These are phyloP conservation scores for Ricinus communis DNA, from an alignment of 345 rosid species.

Conservation along the genomic window DNA sequence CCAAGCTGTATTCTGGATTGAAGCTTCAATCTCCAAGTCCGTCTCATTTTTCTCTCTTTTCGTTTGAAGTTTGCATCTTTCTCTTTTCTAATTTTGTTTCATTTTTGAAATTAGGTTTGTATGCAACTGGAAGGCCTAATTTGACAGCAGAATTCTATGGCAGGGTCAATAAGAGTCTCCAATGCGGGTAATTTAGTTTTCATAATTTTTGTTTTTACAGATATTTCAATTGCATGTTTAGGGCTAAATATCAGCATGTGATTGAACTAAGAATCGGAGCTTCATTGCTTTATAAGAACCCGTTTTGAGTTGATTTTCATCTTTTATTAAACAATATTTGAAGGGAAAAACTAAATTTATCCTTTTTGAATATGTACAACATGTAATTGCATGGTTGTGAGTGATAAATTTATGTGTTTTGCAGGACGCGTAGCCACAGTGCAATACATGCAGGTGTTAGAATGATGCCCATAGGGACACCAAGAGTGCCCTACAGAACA, in stretches of 20 bases:
- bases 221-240: neutral
- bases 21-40: conserved; percentile 67
- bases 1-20: conserved; percentile 69
- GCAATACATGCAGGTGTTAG: conserved; percentile 49
- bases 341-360: neutral
- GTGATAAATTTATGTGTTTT: conserved; percentile 26
- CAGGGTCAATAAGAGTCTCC: conserved; percentile 65
- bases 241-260: neutral
- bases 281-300: neutral
- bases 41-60: conserved; percentile 20
- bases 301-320: neutral
- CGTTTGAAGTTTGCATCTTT: conserved; percentile 2
- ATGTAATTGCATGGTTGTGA: neutral
- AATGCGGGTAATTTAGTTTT: conserved; percentile 48
- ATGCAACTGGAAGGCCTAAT: conserved; percentile 53
- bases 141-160: conserved; percentile 66
- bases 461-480: conserved; percentile 89
- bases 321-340: neutral
- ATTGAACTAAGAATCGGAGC: neutral
- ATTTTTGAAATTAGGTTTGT: conserved; percentile 36
- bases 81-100: neutral
- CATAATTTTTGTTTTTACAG: neutral
- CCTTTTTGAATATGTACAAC: neutral
- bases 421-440: conserved; percentile 40
- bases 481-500: conserved; percentile 67